phyloP scores from a whole-genome alignment of 345 rosid species.

The Dimocarpus longan region DNA sequence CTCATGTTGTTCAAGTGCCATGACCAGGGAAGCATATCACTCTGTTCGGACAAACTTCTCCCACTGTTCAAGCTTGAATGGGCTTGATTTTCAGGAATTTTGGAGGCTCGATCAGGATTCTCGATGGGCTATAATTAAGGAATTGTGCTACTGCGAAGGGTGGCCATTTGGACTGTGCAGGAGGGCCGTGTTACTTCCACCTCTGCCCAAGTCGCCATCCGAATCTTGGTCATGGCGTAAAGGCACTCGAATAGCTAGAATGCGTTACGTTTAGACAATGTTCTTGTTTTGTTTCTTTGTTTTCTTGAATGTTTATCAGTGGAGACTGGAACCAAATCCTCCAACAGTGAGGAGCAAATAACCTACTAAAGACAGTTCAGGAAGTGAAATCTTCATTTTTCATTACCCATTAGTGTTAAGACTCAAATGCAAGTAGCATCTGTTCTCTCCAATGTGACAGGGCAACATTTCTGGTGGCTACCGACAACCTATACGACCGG shows the following conservation, averaged over 20 bases:
- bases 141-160: slow-evolving; percentile 78
- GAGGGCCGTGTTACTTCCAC: slow-evolving; percentile 78
- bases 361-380: not conserved
- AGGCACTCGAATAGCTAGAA: slow-evolving; percentile 39
- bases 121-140: slow-evolving; percentile 54
- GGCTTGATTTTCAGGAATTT: slow-evolving; percentile 27
- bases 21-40: slow-evolving; percentile 55
- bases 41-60: slow-evolving; percentile 64
- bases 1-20: slow-evolving; percentile 56
- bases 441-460: not conserved
- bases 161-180: slow-evolving; percentile 94
- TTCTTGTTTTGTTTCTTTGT: too few relatives aligned
- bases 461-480: not conserved
- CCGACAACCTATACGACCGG: not conserved
- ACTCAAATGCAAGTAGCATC: not conserved
- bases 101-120: slow-evolving; percentile 46
- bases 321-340: not conserved
- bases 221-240: slow-evolving; percentile 92
- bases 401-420: not conserved
- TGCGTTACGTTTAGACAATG: slow-evolving; percentile 30
- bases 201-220: slow-evolving; percentile 86
- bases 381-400: not conserved
- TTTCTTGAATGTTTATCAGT: not conserved
- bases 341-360: not conserved
- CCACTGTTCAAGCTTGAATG: slow-evolving; percentile 54